Conservation (phyloP, 2,329 filamentous ascomycete genomes). For the Penicillium sp. region DNA sequence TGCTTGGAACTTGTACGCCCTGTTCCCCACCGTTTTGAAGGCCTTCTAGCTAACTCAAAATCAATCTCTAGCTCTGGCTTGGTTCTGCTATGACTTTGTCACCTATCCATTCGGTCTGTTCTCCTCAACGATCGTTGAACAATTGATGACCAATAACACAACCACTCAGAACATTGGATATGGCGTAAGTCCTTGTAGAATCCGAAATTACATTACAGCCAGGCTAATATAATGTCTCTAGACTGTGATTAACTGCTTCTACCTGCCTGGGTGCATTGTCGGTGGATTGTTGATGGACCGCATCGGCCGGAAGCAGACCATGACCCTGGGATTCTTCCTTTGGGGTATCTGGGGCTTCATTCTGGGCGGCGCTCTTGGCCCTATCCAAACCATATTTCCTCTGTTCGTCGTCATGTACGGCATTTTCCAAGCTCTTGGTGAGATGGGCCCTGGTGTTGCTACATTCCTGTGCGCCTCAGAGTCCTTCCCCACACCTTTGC, state of each 20-base stretch:
- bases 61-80: conserved; percentile 37
- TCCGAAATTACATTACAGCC: too few relatives aligned
- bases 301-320: conserved; percentile 52
- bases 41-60: not conserved
- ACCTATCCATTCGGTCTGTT: conserved; percentile 58
- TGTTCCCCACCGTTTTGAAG: too few relatives aligned
- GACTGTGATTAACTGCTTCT: conserved; percentile 53
- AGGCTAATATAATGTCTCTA: conserved; percentile 27
- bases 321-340: conserved; percentile 51
- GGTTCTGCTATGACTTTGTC: conserved; percentile 59
- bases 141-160: conserved; percentile 43
- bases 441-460: conserved; percentile 52
- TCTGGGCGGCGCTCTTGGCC: conserved; percentile 48
- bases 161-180: conserved; percentile 35
- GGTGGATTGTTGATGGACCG: conserved; percentile 52
- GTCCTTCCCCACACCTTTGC: conserved; percentile 52
- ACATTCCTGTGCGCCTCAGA: conserved; percentile 44
- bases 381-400: conserved; percentile 50
- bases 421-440: conserved; percentile 50
- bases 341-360: conserved; percentile 52
- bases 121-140: conserved; percentile 52
- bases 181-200: conserved; percentile 11
- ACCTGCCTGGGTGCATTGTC: conserved; percentile 50
- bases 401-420: conserved; percentile 55
- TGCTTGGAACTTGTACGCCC: conserved; percentile 46